A percentile compares a stretch with the other conserved stretches of the same genome.
Conservation (phyloP, 305 asterid genomes). For the Fraxinus xanthoxyloides region DNA sequence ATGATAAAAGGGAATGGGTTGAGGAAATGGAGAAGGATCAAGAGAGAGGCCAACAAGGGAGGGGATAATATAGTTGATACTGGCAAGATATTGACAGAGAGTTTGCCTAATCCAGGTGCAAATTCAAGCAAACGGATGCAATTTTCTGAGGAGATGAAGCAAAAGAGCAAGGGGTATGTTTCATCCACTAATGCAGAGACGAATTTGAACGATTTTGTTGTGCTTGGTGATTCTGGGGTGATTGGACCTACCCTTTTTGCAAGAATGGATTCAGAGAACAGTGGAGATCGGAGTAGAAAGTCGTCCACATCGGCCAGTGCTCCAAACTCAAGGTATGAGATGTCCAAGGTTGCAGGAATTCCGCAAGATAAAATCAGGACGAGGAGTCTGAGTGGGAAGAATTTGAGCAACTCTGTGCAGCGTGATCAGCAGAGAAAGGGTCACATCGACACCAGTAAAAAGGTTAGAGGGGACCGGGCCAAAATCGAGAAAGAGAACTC, state of each 20-base stretch:
- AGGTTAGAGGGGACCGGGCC: constrained; percentile 52
- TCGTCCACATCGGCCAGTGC: constrained; percentile 77
- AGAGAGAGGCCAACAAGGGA: constrained; percentile 27
- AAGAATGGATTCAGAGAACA: constrained; percentile 36
- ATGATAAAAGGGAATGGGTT: constrained; percentile 39
- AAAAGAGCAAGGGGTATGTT: constrained; percentile 53
- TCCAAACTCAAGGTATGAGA: constrained; percentile 36
- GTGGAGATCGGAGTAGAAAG: constrained; percentile 49
- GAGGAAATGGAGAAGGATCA: constrained; percentile 54
- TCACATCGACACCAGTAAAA: constrained; percentile 36
- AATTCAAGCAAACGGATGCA: constrained; percentile 36
- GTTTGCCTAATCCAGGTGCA: constrained; percentile 19
- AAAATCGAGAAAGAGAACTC: constrained; percentile 66
- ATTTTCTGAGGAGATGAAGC: constrained; percentile 37
- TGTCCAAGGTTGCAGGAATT: constrained; percentile 31
- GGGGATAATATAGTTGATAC: constrained; percentile 23
- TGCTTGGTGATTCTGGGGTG: constrained; percentile 31
- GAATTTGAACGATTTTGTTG: constrained; percentile 30
- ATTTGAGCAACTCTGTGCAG: constrained; percentile 34
- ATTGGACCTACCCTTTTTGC: constrained; percentile 29
- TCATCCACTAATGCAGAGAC: constrained; percentile 46
- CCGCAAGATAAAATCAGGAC: constrained; percentile 38
- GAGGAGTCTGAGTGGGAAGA: constrained; percentile 42
- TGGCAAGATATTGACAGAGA: constrained; percentile 34
- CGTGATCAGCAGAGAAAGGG: constrained; percentile 40